Evolutionary conservation across 306 rosid genomes (phyloP).

Genomic region (Notholithocarpus densiflorus): DNA sequence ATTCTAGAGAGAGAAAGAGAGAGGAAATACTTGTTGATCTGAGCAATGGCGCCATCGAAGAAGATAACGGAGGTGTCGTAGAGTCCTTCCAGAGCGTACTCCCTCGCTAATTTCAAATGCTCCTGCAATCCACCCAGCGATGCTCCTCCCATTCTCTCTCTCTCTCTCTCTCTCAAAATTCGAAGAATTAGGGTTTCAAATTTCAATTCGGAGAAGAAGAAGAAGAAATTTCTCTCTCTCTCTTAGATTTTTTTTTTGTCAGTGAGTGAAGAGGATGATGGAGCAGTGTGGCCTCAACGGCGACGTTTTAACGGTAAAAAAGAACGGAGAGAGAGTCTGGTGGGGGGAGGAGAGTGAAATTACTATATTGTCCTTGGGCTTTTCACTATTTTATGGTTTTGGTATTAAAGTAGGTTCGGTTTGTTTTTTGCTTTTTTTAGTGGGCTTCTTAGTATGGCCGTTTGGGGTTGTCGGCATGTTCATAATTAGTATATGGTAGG

Average conservation of each 20-base stretch:
- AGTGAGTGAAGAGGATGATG: too few relatives aligned
- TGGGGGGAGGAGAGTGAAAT: too few relatives aligned
- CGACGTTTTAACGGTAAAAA: too few relatives aligned
- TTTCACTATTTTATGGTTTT: too few relatives aligned
- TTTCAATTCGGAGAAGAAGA: background rate
- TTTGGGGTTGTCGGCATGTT: too few relatives aligned
- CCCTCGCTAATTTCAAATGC: conserved; percentile 89
- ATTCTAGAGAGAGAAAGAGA: background rate
- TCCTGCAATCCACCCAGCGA: conserved; percentile 83
- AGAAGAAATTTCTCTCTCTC: conserved; percentile 8
- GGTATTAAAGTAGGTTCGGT: too few relatives aligned
- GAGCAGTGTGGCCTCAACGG: too few relatives aligned
- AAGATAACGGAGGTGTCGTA: conserved; percentile 92
- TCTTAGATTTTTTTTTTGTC: background rate
- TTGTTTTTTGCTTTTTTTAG: too few relatives aligned
- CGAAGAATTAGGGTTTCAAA: background rate
- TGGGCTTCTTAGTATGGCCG: too few relatives aligned
- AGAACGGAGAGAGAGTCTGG: too few relatives aligned
- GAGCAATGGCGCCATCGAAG: conserved; percentile 96
- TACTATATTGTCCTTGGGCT: too few relatives aligned
- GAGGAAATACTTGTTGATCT: conserved; percentile 79
- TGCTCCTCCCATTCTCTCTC: conserved; percentile 51
- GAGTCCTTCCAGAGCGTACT: conserved; percentile 87
- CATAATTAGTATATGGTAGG: too few relatives aligned
- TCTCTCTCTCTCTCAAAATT: background rate